Evolutionary conservation across 768 basidiomycete genomes (phyloP).

Genomic region (Thelephora ganbajun): DNA sequence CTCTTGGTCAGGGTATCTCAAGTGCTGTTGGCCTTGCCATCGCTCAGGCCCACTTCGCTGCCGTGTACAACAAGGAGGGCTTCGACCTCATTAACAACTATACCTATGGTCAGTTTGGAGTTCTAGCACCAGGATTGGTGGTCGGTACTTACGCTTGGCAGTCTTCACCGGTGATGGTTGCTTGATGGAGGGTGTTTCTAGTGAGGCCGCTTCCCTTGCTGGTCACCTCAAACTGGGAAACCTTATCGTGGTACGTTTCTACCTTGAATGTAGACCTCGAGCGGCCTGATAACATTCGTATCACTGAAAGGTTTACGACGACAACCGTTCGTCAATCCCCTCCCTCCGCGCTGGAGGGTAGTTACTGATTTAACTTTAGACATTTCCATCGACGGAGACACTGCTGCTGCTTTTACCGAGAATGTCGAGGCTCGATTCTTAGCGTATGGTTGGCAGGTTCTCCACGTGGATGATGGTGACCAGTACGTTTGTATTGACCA

Average conservation of each 20-base stretch:
- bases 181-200: conserved; percentile 93
- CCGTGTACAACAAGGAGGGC: conserved; percentile 79
- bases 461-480: conserved; percentile 72
- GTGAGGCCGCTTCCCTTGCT: conserved; percentile 83
- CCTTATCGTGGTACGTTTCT: conserved; percentile 63
- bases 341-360: neutral
- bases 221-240: conserved; percentile 92
- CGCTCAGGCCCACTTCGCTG: conserved; percentile 80
- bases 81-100: conserved; percentile 76
- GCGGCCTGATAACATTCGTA: conserved; percentile 7
- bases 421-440: conserved; percentile 80
- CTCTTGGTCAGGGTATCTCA: conserved; percentile 88
- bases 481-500: conserved; percentile 25
- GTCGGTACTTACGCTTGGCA: conserved; percentile 15
- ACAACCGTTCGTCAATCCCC: conserved; percentile 58
- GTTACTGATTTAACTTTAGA: conserved; percentile 27
- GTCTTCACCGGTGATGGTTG: conserved; percentile 93
- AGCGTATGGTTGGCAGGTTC: conserved; percentile 90
- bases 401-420: conserved; percentile 86
- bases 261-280: conserved; percentile 5
- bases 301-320: conserved; percentile 66
- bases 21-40: conserved; percentile 92
- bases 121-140: neutral
- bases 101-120: conserved; percentile 58
- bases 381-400: conserved; percentile 94